Base-by-base conservation (phyloP, 768 basidiomycete genomes). In the Russula abietina region DNA sequence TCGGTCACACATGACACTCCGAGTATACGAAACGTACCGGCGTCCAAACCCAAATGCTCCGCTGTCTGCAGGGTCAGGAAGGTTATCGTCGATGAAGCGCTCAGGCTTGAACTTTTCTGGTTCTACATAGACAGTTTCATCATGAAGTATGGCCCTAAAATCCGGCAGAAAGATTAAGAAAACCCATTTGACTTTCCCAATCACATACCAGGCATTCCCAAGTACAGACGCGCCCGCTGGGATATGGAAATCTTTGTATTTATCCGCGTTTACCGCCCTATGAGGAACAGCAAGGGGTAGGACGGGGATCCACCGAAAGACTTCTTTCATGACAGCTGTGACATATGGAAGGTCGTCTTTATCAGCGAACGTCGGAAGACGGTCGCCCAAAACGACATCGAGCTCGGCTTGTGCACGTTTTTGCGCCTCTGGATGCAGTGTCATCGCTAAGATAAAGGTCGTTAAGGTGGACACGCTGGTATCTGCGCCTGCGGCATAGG, bases 161-260 rank as follows among this genome's bases (percentile, higher is more conserved):
- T 28, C 10, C 38, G 33, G 30, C 22, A 4, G 28, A 4, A 54
- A 33, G 22, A 38, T 30, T 2, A 22, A 45, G 33, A 17, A 36
- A 55, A 26, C 9, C 1, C 22, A 19, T 22, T 24, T 19, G 0
- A 51, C 28, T 0, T 48, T 32, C 41, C 28, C 2, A n/a, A 46
- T 33, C 11, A 17, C 49, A 17, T 58, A 64, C 66, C 66, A 67
- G n/a, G 64, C 45, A 36, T 67, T 67, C 19, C 64, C 59, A 24
- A 71, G 66, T 33, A 71, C 53, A 7, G 67, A 65, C 1, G 71
- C 65, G 4, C 69, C 71, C 6, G 66, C 66, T n/a, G 72, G 72
- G 17, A 73, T 73, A 50, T 46, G 46, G 33, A 70, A 69, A 9
- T 70, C 72, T 6, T 69, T 60, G 57, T 72, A 73, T 36, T 60